Base-by-base conservation (phyloP, 768 basidiomycete species). In the Arthromyces matolae region DNA sequence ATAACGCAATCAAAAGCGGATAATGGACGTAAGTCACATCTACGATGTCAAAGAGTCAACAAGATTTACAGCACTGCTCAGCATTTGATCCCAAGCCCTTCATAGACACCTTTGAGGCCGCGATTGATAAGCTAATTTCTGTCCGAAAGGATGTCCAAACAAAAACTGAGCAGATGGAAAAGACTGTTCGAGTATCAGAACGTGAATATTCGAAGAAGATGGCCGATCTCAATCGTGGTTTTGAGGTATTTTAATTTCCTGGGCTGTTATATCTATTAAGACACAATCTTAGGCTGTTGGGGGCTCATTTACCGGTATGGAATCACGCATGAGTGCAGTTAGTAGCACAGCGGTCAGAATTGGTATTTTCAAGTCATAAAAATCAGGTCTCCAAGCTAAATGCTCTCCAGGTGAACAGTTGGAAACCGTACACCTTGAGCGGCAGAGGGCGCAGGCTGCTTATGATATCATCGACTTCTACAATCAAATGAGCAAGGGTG, bases 31-130 rank as follows among this genome's bases (percentile, higher is more conserved):
- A 54, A 42, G 68, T 71, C 27, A 28, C 29, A 39, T 8, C 39
- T 23, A 8, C 49, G 19, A 47, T 40, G 8, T 19, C 19, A 16
- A 14, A 5, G 32, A 31, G 32, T n/a, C 33, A 35, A 8, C 10
- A 44, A 16, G 33, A 25, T 41, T 41, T 25, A 57, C 47, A 55
- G 42, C 45, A 31, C 24, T 40, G 47, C 38, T 25, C 52, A 93
- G 92, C 94, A n/a, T 95, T 95, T 60, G 84, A 95, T 59, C 92
- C 94, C 4, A 86, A 87, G 59, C 92, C 94, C 0, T 96, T 97
- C 68, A 88, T 97, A 51, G 73, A 79, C 44, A 93, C 89, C 3
- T 95, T 99, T 53, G 96, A 98, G 57, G 80, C 82, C 14, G 89
- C 91, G 0, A 84, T 98, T 9, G 93, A 96, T 69, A 81, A 78